Evolutionary conservation across 2,329 filamentous ascomycete species (phyloP).

Genomic region (Dactylellina parvicollis): DNA sequence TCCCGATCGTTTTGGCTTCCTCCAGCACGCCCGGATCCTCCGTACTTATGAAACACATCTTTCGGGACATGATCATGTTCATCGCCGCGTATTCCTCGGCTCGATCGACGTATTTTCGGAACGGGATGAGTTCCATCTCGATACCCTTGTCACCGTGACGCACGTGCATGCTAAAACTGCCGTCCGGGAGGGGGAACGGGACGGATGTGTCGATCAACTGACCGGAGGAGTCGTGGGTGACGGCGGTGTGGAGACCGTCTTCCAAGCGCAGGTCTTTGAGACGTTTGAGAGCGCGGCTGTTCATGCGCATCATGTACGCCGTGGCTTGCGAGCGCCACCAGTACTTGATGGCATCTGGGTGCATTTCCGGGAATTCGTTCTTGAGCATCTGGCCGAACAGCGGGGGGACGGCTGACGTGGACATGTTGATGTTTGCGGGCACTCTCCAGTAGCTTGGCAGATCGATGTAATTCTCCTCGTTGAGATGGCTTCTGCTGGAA

Average conservation of each 20-base stretch:
- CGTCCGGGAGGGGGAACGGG: constrained; percentile 54
- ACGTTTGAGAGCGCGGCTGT: constrained; percentile 45
- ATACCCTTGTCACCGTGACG: constrained; percentile 55
- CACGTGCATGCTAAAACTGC: constrained; percentile 56
- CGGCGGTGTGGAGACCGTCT: constrained; percentile 30
- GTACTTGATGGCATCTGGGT: constrained; percentile 55
- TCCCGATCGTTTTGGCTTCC: constrained; percentile 50
- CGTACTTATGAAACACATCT: constrained; percentile 55
- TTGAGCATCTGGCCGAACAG: constrained; percentile 54
- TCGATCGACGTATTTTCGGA: constrained; percentile 48
- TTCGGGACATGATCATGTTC: constrained; percentile 53
- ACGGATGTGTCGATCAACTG: constrained; percentile 19
- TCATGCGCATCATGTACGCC: constrained; percentile 56
- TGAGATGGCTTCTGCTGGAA: constrained; percentile 31
- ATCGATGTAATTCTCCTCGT: constrained; percentile 17
- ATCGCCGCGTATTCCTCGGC: constrained; percentile 53
- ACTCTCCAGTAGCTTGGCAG: constrained; percentile 35
- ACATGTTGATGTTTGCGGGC: constrained; percentile 31
- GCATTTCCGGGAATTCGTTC: constrained; percentile 55
- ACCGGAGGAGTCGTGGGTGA: constrained; percentile 24
- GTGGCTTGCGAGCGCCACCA: constrained; percentile 56
- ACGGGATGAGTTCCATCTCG: constrained; percentile 55
- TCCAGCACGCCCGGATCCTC: constrained; percentile 54
- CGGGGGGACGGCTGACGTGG: constrained; percentile 45
- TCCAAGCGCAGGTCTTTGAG: constrained; percentile 51